Evolutionary conservation across 805 yeast species (phyloP), one percentile per base, ranked within the genome.

Genomic region (Nakazawaea ernobii): DNA sequence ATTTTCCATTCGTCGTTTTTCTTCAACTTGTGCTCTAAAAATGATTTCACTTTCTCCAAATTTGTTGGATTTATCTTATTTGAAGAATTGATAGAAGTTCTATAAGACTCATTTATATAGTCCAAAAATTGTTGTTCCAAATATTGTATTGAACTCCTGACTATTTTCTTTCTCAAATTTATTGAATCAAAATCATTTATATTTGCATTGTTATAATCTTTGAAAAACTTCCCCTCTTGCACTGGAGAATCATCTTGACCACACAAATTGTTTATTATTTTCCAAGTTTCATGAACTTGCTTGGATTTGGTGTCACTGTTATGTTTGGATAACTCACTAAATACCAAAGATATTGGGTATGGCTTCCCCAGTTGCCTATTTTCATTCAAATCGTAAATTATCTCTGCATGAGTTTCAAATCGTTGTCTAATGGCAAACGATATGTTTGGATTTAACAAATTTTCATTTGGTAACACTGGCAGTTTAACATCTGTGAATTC

Each of bases 51-150:
- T 58, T 86, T 91, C 61, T 82, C 84, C 39, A 82, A 69, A 53
- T 82, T 82, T 1, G 87, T 80, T 11, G 95, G 88, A 20, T 79
- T 69, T 51, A 49, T 65, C 48, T 58, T 58, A 64, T 40, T 24
- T 26, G 39, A 26, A 77, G 75, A 37, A 71, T 77, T 40, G 56
- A 66, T 14, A 68, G 71, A 53, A 57, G 76, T 74, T 52, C 73
- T 60, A 65, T 80, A 80, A 53, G 86, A 66, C 39, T 75, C 79
- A 56, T 86, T 88, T 52, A 90, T 78, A 61, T 83, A 80, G 39
- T 78, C 83, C 57, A 78, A 77, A 65, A 90, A 92, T 63, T 92
- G 97, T 8, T 64, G 61, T 60, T 94, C 95, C 52, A 92, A 70
- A 56, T 77, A 83, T 10, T 62, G 54, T 55, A 76, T 78, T 13